phyloP scores from a whole-genome alignment of 1,284 basidiomycete genomes.

The Rhodotorula mucilaginosa region DNA sequence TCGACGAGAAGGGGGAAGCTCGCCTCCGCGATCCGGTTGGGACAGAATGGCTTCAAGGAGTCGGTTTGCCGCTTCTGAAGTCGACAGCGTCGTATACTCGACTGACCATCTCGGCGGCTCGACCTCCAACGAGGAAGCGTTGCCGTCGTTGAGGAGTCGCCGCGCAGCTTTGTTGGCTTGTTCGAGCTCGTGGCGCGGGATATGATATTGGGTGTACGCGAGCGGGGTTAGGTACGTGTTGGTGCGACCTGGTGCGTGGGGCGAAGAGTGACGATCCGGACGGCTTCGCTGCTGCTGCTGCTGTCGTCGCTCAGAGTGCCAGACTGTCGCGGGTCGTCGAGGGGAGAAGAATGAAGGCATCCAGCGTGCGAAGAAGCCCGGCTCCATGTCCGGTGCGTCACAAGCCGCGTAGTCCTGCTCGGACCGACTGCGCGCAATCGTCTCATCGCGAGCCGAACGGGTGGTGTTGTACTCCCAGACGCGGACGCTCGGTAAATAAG shows the following conservation, averaged over 20 bases:
- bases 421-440: neutral
- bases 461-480: constrained; percentile 60
- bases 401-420: constrained; percentile 3
- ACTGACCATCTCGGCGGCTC: constrained; percentile 64
- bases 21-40: accelerated
- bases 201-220: constrained; percentile 79
- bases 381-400: neutral
- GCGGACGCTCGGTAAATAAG: constrained; percentile 77
- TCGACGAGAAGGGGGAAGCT: neutral
- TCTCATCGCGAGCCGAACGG: neutral
- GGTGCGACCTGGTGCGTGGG: constrained; percentile 63
- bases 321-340: neutral
- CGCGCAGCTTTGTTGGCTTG: constrained; percentile 53
- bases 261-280: constrained; percentile 3
- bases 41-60: neutral
- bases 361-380: neutral
- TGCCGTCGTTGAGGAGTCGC: neutral
- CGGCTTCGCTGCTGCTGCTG: constrained; percentile 45
- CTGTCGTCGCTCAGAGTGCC: constrained; percentile 49
- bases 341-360: neutral
- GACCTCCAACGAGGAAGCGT: neutral
- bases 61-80: constrained; percentile 34
- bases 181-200: constrained; percentile 56
- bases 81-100: constrained; percentile 71
- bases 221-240: constrained; percentile 71